phyloP scores from a whole-genome alignment of 2,329 filamentous ascomycete species.

The Madurella fahalii region DNA sequence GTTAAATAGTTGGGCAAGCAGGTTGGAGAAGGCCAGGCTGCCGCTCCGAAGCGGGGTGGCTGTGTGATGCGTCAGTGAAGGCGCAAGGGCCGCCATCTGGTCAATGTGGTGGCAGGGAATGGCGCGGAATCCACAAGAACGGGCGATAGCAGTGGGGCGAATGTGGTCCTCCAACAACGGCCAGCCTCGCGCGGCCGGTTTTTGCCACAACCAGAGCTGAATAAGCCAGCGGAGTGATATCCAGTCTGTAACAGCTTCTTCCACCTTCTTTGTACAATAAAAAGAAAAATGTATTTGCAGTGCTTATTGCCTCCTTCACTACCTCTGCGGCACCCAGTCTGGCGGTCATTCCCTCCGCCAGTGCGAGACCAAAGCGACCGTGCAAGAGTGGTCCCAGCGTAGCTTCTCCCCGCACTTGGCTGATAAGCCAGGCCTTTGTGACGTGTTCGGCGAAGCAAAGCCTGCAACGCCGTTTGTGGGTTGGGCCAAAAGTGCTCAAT shows the following conservation, averaged over 20 bases:
- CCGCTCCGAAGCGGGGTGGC: constrained; percentile 26
- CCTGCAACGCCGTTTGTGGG: not conserved
- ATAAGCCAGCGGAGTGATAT: constrained; percentile 3
- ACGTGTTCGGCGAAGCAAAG: constrained; percentile 13
- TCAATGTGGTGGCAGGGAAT: constrained; percentile 21
- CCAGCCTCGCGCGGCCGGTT: constrained; percentile 8
- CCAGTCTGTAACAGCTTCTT: not conserved
- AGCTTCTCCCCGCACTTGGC: constrained; percentile 15
- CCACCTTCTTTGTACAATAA: not conserved
- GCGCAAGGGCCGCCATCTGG: constrained; percentile 16
- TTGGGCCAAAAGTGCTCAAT: too few relatives aligned
- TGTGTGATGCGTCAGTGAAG: constrained; percentile 26
- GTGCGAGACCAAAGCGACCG: not conserved
- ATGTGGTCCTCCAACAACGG: not conserved
- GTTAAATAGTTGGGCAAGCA: constrained; percentile 23
- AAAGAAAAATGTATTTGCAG: too few relatives aligned
- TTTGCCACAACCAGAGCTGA: constrained; percentile 15
- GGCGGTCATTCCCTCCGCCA: not conserved
- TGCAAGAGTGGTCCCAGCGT: not conserved
- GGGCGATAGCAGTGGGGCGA: constrained; percentile 16
- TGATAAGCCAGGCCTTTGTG: constrained; percentile 16
- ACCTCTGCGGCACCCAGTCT: not conserved
- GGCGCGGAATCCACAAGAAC: constrained; percentile 26
- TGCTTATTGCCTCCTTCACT: not conserved
- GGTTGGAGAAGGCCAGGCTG: constrained; percentile 27